Conservation (phyloP, 2,329 filamentous ascomycete genomes). For the Orbilia oligospora region DNA sequence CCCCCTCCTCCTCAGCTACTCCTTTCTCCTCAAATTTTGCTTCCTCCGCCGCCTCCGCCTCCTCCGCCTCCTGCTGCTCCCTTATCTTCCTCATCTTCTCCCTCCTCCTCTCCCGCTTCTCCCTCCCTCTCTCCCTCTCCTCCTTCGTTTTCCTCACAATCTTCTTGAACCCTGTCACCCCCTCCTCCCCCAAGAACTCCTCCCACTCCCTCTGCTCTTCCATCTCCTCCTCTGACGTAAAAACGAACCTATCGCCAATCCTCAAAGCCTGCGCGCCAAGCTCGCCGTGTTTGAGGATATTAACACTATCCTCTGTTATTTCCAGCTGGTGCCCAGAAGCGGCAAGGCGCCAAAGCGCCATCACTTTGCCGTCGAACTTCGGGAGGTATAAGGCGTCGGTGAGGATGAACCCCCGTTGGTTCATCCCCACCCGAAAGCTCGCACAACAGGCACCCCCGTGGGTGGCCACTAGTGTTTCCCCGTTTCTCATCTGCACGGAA, state of each 20-base stretch:
- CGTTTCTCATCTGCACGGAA: slow-evolving; percentile 30
- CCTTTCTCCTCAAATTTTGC: neutral
- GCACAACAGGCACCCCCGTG: slow-evolving; percentile 9
- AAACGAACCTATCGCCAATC: slow-evolving; percentile 32
- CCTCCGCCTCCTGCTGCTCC: no score
- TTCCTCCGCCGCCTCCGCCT: neutral
- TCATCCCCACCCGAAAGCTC: slow-evolving; percentile 1
- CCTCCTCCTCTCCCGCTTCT: neutral
- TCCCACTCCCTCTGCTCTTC: slow-evolving; percentile 17
- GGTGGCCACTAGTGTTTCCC: slow-evolving; percentile 25
- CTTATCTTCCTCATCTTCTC: neutral
- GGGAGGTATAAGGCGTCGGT: slow-evolving; percentile 28
- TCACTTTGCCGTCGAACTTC: slow-evolving; percentile 38
- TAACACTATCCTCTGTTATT: slow-evolving; percentile 9
- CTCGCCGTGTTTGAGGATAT: neutral
- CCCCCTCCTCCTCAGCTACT: neutral
- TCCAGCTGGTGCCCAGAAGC: slow-evolving; percentile 12
- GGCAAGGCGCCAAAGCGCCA: slow-evolving; percentile 11
- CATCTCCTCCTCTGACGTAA: slow-evolving; percentile 30
- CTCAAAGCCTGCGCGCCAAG: slow-evolving; percentile 36
- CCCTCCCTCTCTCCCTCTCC: neutral
- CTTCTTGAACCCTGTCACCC: slow-evolving; percentile 19
- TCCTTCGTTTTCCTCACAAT: slow-evolving; percentile 1
- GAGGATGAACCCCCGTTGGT: slow-evolving; percentile 7
- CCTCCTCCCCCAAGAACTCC: slow-evolving; percentile 3